Conservation (phyloP, 352 stramenopile species). For the Peronospora farinosa region DNA sequence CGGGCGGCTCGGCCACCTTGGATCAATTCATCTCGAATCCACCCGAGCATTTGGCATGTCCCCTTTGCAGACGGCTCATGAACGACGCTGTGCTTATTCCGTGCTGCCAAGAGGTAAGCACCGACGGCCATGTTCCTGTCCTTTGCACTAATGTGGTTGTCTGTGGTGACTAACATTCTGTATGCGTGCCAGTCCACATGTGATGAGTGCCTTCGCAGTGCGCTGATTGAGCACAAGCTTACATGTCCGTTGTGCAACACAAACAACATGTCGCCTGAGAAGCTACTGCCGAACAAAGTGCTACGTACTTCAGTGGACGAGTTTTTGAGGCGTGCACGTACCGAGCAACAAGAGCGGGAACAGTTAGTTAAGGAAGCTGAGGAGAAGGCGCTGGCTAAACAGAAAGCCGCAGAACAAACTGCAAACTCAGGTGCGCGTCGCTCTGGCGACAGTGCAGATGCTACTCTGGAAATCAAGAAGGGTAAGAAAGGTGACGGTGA, state of each 20-base stretch:
- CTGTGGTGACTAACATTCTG: conserved; percentile 9
- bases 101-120: conserved; percentile 83
- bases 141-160: conserved; percentile 9
- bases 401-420: conserved; percentile 62
- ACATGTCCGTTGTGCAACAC: conserved; percentile 74
- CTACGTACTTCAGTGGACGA: conserved; percentile 79
- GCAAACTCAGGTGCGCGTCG: conserved; percentile 41
- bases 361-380: conserved; percentile 81
- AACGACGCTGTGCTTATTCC: conserved; percentile 83
- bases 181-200: conserved; percentile 52
- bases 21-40: conserved; percentile 88
- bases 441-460: conserved; percentile 65
- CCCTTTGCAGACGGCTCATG: conserved; percentile 84
- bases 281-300: conserved; percentile 79
- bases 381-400: conserved; percentile 72
- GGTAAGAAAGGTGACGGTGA: conserved; percentile 63
- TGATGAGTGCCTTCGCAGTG: conserved; percentile 73
- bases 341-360: conserved; percentile 79
- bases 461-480: conserved; percentile 83
- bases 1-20: conserved; percentile 82
- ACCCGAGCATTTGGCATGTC: conserved; percentile 85
- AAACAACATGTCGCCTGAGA: conserved; percentile 81
- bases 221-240: conserved; percentile 75
- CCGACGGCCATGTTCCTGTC: conserved; percentile 4
- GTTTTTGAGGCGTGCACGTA: conserved; percentile 67